Conservation (phyloP, 352 stramenopile genomes). For the Phytophthora cryptogea region DNA sequence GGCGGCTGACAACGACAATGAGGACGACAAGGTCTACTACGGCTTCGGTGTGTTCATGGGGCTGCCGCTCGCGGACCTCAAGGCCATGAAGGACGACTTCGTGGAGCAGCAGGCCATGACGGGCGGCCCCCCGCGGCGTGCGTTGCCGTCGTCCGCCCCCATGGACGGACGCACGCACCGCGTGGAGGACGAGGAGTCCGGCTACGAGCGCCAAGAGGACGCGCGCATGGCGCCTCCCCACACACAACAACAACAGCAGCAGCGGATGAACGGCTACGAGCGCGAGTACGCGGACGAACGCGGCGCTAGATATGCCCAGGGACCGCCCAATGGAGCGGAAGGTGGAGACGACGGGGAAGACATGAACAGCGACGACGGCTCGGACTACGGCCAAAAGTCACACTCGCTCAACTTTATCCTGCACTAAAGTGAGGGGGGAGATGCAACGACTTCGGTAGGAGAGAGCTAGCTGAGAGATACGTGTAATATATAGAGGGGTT, state of each 20-base stretch:
- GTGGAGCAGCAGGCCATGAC: slow-evolving; percentile 60
- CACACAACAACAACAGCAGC: slow-evolving; percentile 21
- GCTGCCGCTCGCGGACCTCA: slow-evolving; percentile 79
- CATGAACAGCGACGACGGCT: slow-evolving; percentile 55
- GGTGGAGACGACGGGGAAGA: slow-evolving; percentile 34
- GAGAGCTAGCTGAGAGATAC: slow-evolving; percentile 11
- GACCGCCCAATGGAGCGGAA: slow-evolving; percentile 9
- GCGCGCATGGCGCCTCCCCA: slow-evolving; percentile 15
- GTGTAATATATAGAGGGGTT: slow-evolving; percentile 37
- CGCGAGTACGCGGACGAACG: slow-evolving; percentile 23
- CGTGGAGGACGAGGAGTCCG: slow-evolving; percentile 24
- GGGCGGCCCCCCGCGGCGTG: slow-evolving; percentile 9
- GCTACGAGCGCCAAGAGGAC: slow-evolving; percentile 28
- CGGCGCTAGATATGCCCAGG: slow-evolving; percentile 18
- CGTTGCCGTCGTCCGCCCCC: slow-evolving; percentile 15
- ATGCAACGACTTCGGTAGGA: slow-evolving; percentile 2
- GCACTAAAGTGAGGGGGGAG: slow-evolving; percentile 45
- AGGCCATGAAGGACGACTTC: slow-evolving; percentile 84
- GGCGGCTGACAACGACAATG: slow-evolving; percentile 65
- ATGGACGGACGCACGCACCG: slow-evolving; percentile 23
- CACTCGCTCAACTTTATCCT: slow-evolving; percentile 88
- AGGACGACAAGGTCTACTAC: slow-evolving; percentile 90
- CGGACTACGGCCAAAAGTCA: slow-evolving; percentile 67
- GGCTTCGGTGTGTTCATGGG: slow-evolving; percentile 90
- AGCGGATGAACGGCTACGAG: slow-evolving; percentile 23